phyloP scores from a whole-genome alignment of 176 grass and related monocot genomes.

The Neostapfia colusana region DNA sequence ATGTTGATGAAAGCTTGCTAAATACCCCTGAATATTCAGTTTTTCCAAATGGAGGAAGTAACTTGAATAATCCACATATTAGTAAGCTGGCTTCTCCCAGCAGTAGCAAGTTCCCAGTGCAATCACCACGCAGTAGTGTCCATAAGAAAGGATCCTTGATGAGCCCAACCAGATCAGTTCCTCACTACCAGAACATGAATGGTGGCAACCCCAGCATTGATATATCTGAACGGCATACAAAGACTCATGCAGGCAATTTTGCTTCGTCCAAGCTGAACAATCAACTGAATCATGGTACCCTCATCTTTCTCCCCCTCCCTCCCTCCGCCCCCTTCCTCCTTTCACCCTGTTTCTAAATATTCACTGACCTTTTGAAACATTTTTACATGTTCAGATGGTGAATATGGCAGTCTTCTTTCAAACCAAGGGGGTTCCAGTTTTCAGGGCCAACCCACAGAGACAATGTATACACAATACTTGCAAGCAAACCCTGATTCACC shows the following conservation, averaged over 20 bases:
- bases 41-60: slow-evolving; percentile 50
- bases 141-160: slow-evolving; percentile 60
- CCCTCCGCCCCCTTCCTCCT: neutral
- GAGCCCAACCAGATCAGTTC: slow-evolving; percentile 40
- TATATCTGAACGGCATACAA: slow-evolving; percentile 41
- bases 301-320: neutral
- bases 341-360: neutral
- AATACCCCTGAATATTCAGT: slow-evolving; percentile 48
- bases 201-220: slow-evolving; percentile 52
- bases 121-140: slow-evolving; percentile 43
- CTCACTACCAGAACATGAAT: slow-evolving; percentile 62
- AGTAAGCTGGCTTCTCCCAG: slow-evolving; percentile 49
- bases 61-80: slow-evolving; percentile 43
- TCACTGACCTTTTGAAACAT: slow-evolving; percentile 29
- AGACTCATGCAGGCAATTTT: slow-evolving; percentile 43
- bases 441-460: slow-evolving; percentile 48
- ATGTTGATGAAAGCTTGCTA: slow-evolving; percentile 39
- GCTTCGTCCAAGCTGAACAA: slow-evolving; percentile 57
- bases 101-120: slow-evolving; percentile 50
- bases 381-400: slow-evolving; percentile 59
- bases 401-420: slow-evolving; percentile 56
- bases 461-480: slow-evolving; percentile 61
- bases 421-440: slow-evolving; percentile 59
- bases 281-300: slow-evolving; percentile 64
- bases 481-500: slow-evolving; percentile 58